Evolutionary conservation across 805 yeast genomes (phyloP).

Genomic region (Kodamaea kaohsiungensis): DNA sequence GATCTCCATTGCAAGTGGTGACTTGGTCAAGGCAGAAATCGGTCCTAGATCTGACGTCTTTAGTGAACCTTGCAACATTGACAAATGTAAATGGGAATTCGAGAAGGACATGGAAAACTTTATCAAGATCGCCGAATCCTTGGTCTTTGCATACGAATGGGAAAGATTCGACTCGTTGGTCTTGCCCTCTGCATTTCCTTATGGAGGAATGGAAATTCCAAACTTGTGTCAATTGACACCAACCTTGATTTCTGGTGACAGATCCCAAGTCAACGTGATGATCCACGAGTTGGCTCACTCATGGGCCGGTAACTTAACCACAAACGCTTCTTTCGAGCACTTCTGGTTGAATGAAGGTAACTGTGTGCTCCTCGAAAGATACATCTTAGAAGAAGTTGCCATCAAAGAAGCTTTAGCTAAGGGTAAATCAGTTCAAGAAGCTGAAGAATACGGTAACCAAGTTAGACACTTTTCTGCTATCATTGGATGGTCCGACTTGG

Average conservation of each 20-base stretch:
- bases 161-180: slow-evolving; percentile 33
- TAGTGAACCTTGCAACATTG: slow-evolving; percentile 27
- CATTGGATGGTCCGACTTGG: slow-evolving; percentile 33
- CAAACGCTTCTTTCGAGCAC: slow-evolving; percentile 39
- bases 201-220: slow-evolving; percentile 43
- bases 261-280: slow-evolving; percentile 35
- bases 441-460: slow-evolving; percentile 30
- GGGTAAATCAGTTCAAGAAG: slow-evolving; percentile 14
- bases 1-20: slow-evolving; percentile 36
- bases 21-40: slow-evolving; percentile 28
- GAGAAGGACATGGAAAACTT: slow-evolving; percentile 37
- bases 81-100: slow-evolving; percentile 36
- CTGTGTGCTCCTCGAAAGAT: slow-evolving; percentile 37
- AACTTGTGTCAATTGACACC: slow-evolving; percentile 37
- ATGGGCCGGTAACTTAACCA: slow-evolving; percentile 40
- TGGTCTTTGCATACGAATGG: slow-evolving; percentile 38
- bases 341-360: slow-evolving; percentile 42
- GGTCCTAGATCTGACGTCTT: slow-evolving; percentile 37
- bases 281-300: slow-evolving; percentile 42
- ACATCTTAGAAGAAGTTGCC: slow-evolving; percentile 34
- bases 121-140: slow-evolving; percentile 33
- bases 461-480: slow-evolving; percentile 32
- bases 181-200: slow-evolving; percentile 34
- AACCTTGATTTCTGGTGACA: slow-evolving; percentile 33
- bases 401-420: slow-evolving; percentile 11